Percentiles rank a stretch among this genome's conserved stretches.
Evolutionary conservation across 1,284 basidiomycete species (phyloP).

Genomic region (Ustilago loliicola): DNA sequence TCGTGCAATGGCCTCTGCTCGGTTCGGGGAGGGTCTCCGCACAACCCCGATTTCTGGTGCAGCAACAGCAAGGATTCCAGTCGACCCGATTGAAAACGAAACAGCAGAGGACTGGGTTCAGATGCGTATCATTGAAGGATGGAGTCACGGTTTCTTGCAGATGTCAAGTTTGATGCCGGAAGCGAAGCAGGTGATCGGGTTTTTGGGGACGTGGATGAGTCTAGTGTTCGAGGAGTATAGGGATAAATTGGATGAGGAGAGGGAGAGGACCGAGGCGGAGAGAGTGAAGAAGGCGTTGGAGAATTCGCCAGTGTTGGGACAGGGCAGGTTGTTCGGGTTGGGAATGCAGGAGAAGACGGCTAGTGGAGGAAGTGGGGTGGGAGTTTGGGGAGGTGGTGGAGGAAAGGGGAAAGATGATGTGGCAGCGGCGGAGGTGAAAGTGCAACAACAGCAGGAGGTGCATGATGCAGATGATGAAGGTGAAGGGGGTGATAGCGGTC

Average conservation of each 20-base stretch:
- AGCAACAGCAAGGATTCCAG: conserved; percentile 65
- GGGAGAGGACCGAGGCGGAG: conserved; percentile 24
- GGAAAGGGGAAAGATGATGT: conserved; percentile 7
- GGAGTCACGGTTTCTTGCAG: conserved; percentile 74
- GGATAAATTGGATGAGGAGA: conserved; percentile 45
- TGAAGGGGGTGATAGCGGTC: background rate
- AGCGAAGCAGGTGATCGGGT: conserved; percentile 83
- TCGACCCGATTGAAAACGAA: conserved; percentile 76
- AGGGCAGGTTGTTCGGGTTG: background rate
- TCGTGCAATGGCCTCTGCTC: conserved; percentile 66
- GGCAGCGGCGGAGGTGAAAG: conserved; percentile 8
- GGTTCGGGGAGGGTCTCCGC: conserved; percentile 72
- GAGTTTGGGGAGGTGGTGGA: background rate
- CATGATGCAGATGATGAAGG: conserved; percentile 9
- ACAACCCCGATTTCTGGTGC: conserved; percentile 71
- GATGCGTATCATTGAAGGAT: conserved; percentile 75
- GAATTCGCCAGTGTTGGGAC: background rate
- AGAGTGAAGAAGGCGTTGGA: conserved; percentile 24
- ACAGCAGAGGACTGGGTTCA: conserved; percentile 94
- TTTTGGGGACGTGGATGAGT: conserved; percentile 92
- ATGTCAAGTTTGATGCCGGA: conserved; percentile 90
- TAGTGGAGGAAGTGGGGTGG: background rate
- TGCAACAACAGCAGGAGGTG: background rate
- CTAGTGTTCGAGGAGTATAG: conserved; percentile 77
- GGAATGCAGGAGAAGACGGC: background rate